These are phyloP conservation scores for Neurospora pannonica DNA, from an alignment of 495 filamentous ascomycete genomes.

Conservation along the genomic window DNA sequence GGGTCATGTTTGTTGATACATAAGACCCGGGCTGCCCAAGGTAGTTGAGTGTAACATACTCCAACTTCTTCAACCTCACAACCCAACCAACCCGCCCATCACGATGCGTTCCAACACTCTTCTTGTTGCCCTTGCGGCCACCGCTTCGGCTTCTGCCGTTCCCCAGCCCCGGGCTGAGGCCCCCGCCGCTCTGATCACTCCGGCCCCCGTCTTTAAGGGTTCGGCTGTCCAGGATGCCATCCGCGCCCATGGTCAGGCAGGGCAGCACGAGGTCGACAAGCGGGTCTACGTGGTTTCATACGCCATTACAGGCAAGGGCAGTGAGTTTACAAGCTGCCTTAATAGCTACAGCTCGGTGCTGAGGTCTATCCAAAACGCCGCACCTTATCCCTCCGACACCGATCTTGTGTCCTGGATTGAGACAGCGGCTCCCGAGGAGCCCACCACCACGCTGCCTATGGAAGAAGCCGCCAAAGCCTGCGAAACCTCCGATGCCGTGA, in stretches of 20 bases:
- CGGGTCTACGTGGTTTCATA: not conserved
- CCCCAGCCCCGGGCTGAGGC: not conserved
- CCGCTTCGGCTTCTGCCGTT: not conserved
- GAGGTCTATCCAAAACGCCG: not conserved
- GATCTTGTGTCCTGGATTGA: not conserved
- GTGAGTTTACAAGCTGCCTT: not conserved
- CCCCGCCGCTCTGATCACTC: not conserved
- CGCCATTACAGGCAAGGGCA: not conserved
- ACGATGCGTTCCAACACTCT: not conserved
- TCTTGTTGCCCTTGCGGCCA: not conserved
- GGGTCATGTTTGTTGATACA: not conserved
- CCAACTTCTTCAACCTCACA: not conserved
- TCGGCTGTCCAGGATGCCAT: not conserved
- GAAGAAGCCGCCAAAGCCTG: not conserved
- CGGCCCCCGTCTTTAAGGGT: not conserved
- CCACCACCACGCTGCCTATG: not conserved
- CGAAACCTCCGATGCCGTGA: not conserved
- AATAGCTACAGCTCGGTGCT: not conserved
- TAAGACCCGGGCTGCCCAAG: not conserved
- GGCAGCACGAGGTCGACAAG: not conserved
- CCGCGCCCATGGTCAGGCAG: not conserved
- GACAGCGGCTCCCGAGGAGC: not conserved
- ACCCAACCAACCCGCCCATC: not conserved
- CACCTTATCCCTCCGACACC: not conserved
- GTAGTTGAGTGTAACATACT: not conserved